Conservation (phyloP, 305 asterid species). For the Fraxinus albicans region DNA sequence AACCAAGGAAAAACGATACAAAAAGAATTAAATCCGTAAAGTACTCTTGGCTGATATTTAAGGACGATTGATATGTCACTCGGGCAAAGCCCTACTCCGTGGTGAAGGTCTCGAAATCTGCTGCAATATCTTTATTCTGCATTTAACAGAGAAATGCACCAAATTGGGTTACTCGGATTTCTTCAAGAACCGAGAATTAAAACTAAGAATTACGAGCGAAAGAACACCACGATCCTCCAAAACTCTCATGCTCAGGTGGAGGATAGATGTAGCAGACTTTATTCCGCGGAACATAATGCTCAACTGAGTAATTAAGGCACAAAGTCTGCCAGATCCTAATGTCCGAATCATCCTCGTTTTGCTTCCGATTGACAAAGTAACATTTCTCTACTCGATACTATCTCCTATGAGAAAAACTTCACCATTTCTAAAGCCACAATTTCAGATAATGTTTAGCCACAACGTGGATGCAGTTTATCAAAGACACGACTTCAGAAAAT, state of each 20-base stretch:
- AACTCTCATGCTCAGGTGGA: background rate
- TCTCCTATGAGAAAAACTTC: background rate
- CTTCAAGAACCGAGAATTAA: background rate
- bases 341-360: background rate
- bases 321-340: background rate
- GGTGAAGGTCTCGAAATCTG: background rate
- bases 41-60: background rate
- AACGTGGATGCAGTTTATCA: background rate
- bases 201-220: background rate
- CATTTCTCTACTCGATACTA: background rate
- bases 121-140: background rate
- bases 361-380: background rate
- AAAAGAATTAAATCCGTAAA: background rate
- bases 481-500: background rate
- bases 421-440: background rate
- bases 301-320: background rate
- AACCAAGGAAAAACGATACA: background rate
- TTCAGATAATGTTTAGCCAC: background rate
- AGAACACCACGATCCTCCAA: background rate
- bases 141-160: background rate
- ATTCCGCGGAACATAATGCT: background rate
- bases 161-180: background rate
- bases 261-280: background rate
- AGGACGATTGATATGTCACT: background rate
- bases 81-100: background rate